Evolutionary conservation across 140 eudicot genomes (phyloP).

Genomic region (Flaveria floridana): DNA sequence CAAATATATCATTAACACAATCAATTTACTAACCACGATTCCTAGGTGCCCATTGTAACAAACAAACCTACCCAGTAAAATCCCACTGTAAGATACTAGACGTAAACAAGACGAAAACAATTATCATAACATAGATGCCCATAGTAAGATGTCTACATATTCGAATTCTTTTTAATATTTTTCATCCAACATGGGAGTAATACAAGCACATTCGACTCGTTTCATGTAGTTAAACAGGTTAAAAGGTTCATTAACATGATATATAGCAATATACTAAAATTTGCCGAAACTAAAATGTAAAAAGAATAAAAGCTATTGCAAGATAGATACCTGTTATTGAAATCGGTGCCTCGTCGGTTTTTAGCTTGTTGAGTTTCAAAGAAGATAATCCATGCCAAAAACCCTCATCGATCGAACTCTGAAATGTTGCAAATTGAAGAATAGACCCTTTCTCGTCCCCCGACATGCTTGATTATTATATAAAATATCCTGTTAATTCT

Average conservation of each 20-base stretch:
- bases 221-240: no score
- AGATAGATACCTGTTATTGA: conserved; percentile 67
- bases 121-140: no score
- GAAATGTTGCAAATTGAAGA: conserved; percentile 69
- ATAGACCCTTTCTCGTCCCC: conserved; percentile 39
- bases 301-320: not conserved
- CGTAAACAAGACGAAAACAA: not conserved
- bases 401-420: conserved; percentile 81
- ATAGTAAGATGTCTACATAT: no score
- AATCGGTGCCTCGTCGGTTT: conserved; percentile 78
- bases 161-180: no score
- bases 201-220: no score
- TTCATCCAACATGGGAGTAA: no score
- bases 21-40: not conserved
- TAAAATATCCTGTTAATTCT: no score
- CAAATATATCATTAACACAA: conserved; percentile 7
- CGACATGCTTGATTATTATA: conserved; percentile 41
- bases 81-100: not conserved
- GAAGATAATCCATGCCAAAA: conserved; percentile 90
- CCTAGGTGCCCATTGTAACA: not conserved
- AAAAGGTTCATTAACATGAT: no score
- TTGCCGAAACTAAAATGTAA: no score
- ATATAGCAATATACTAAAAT: no score
- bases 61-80: not conserved
- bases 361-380: conserved; percentile 78